Conservation (phyloP, 495 filamentous ascomycete genomes). For the Penicillium argentinense region DNA sequence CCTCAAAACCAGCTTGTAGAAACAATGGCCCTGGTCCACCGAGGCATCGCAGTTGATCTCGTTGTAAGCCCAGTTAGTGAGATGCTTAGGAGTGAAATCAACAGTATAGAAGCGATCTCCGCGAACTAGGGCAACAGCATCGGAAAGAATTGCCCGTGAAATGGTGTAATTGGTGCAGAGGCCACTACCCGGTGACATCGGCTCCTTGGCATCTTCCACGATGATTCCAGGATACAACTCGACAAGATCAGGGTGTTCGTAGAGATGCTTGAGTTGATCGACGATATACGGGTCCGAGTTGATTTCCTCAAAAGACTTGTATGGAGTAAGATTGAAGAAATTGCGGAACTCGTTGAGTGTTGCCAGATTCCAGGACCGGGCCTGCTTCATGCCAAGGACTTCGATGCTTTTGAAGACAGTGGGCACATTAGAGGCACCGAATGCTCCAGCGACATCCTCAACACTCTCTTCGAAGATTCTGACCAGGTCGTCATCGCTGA, state of each 20-base stretch:
- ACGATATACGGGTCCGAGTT: constrained; percentile 75
- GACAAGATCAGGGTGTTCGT: constrained; percentile 76
- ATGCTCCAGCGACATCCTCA: constrained; percentile 57
- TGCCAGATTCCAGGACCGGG: constrained; percentile 77
- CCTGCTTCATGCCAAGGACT: constrained; percentile 82
- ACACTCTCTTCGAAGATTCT: constrained; percentile 64
- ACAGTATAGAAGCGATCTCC: constrained; percentile 86
- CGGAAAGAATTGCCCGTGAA: constrained; percentile 78
- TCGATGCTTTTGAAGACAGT: constrained; percentile 71
- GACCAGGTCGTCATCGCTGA: constrained; percentile 67
- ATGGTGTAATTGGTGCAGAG: constrained; percentile 81
- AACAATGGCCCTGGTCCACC: constrained; percentile 57
- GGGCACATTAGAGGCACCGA: constrained; percentile 76
- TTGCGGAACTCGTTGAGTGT: constrained; percentile 85
- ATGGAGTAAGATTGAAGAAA: constrained; percentile 72
- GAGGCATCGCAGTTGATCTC: constrained; percentile 48
- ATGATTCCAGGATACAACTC: constrained; percentile 83
- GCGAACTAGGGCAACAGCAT: constrained; percentile 81
- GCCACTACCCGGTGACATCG: constrained; percentile 75
- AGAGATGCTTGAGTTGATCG: constrained; percentile 69
- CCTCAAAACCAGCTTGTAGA: constrained; percentile 60
- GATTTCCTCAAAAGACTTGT: constrained; percentile 82
- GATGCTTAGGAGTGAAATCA: constrained; percentile 67
- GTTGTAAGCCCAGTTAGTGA: constrained; percentile 78
- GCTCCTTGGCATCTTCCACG: constrained; percentile 74